Evolutionary conservation across 495 filamentous ascomycete species (phyloP), one percentile per base, ranked within the genome.

Genomic region (Xylaria nigripes): DNA sequence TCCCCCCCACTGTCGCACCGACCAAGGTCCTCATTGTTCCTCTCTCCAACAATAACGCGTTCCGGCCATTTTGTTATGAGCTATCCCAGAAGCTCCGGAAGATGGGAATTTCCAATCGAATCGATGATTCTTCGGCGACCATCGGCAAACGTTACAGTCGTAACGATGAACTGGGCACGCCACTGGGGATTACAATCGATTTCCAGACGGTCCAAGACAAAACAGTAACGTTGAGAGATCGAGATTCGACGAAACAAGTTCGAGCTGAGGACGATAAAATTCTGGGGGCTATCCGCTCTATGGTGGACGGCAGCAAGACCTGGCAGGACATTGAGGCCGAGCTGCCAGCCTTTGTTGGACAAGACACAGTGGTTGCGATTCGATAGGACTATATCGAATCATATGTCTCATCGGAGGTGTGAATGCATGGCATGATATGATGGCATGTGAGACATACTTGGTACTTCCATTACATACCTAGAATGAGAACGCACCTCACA

Each of bases 21-120:
- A 88, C 83, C 19, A 90, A 89, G 70, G 82, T 89, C 44, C 78
- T 90, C 47, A 77, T 90, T 44, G 85, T 87, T 2, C 86, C 86
- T 13, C 74, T 90, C 22, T 86, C 84, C 29, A 70, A 68, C 13
- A 79, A 87, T 63, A 60, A 74, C 32, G 72, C 73, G 45, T 90
- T 90, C 65, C 70, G 69, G 42, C 80, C 85, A 2, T 67, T 78
- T 10, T 65, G 86, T 46, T 68, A 73, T 19, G 63, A 74, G 25
- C 68, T 90, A 24, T 77, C 77, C 8, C 71, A 78, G 59, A 79
- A 76, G 58, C 81, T 88, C 18, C 74, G 83, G 36, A 72, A 72
- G 25, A 64, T 77, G 3, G 81, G 81, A 30, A 70, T 90, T 50
- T 81, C 82, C 1, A 83, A 72, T 68, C 75, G 80, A 21, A 77